Percentiles rank a stretch among this genome's conserved stretches.
phyloP scores from a whole-genome alignment of 164 flowering plant species.

The Santalum album region DNA sequence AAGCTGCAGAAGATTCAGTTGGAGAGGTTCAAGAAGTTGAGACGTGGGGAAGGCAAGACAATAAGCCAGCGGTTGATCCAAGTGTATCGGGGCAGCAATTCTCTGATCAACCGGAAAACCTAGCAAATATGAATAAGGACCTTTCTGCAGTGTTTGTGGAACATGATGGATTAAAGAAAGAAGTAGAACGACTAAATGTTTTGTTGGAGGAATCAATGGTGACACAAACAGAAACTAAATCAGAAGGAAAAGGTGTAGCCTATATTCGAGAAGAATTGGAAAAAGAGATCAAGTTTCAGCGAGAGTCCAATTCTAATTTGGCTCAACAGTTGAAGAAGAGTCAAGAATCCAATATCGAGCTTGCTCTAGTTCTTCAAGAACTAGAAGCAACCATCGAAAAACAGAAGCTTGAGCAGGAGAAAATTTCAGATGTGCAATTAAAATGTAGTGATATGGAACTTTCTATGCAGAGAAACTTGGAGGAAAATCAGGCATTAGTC shows the following conservation, averaged over 20 bases:
- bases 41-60: slow-evolving; percentile 83
- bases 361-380: slow-evolving; percentile 77
- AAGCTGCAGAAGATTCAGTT: slow-evolving; percentile 59
- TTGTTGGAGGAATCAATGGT: slow-evolving; percentile 27
- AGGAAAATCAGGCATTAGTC: slow-evolving; percentile 17
- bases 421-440: slow-evolving; percentile 28
- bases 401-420: slow-evolving; percentile 58
- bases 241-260: slow-evolving; percentile 14
- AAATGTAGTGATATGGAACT: slow-evolving; percentile 20
- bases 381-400: slow-evolving; percentile 64
- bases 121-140: slow-evolving; percentile 44
- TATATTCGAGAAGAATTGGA: slow-evolving; percentile 43
- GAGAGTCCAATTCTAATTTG: slow-evolving; percentile 52
- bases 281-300: slow-evolving; percentile 48
- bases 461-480: slow-evolving; percentile 11
- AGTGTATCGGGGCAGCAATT: slow-evolving; percentile 48
- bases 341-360: slow-evolving; percentile 85
- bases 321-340: slow-evolving; percentile 50
- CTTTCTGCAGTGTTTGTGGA: slow-evolving; percentile 56
- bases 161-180: slow-evolving; percentile 51
- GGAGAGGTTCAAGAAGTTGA: slow-evolving; percentile 68
- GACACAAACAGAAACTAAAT: slow-evolving; percentile 22
- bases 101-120: slow-evolving; percentile 47
- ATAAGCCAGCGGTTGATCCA: slow-evolving; percentile 58
- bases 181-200: slow-evolving; percentile 33